These are phyloP conservation scores for Penicillium thymicola DNA, from an alignment of 2,329 filamentous ascomycete genomes.

Conservation along the genomic window DNA sequence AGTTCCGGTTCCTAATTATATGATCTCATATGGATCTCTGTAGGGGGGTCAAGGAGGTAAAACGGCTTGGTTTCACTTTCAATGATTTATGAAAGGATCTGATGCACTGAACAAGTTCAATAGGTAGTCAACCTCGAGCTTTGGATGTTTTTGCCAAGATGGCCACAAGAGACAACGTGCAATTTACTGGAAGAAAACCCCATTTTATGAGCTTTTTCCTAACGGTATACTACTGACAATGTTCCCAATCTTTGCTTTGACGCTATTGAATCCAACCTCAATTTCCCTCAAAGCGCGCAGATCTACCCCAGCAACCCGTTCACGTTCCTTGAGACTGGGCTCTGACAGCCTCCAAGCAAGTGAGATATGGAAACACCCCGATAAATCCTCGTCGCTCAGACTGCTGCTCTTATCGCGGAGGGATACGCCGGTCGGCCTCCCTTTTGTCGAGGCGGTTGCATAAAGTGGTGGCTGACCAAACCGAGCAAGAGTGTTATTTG, in stretches of 20 bases:
- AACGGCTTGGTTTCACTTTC: background rate
- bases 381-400: conserved; percentile 39
- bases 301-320: conserved; percentile 26
- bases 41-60: background rate
- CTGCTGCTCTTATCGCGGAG: background rate
- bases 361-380: conserved; percentile 76
- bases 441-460: conserved; percentile 12
- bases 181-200: background rate
- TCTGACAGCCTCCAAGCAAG: conserved; percentile 74
- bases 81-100: background rate
- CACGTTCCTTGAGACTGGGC: conserved; percentile 47
- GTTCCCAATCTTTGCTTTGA: conserved; percentile 77
- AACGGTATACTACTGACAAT: conserved; percentile 47
- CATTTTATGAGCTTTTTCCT: background rate
- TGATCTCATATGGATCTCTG: background rate
- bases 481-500: conserved; percentile 60
- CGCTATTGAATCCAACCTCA: conserved; percentile 54
- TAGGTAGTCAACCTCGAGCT: background rate
- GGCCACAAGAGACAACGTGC: background rate
- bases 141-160: background rate
- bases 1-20: background rate
- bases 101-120: too few relatives aligned
- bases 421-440: background rate
- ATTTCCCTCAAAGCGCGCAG: conserved; percentile 40
- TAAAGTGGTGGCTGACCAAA: conserved; percentile 74